Conservation (phyloP, 331 rosid species). For the Rosa hybrid region DNA sequence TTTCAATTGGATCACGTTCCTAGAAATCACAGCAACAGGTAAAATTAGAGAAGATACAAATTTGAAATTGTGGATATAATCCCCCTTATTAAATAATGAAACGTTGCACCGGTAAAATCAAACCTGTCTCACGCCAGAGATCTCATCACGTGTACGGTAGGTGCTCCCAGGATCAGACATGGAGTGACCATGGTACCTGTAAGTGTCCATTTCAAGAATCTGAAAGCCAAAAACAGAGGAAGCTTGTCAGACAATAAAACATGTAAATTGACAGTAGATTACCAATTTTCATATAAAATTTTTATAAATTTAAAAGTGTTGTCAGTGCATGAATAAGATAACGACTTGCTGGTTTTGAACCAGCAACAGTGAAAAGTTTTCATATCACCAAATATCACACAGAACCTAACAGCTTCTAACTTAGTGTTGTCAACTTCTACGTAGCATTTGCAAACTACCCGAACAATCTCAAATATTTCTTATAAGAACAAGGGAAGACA, state of each 20-base stretch:
- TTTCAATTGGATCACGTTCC: conserved; percentile 99
- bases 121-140: conserved; percentile 97
- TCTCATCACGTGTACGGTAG: conserved; percentile 97
- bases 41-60: conserved; percentile 11
- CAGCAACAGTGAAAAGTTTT: neutral
- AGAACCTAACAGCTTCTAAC: neutral
- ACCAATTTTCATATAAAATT: neutral
- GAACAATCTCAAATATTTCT: neutral
- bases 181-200: conserved; percentile 97
- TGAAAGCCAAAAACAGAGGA: conserved; percentile 39
- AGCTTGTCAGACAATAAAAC: conserved; percentile 22
- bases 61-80: neutral
- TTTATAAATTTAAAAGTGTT: neutral
- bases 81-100: neutral
- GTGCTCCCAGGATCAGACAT: conserved; percentile 99
- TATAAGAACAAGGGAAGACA: neutral
- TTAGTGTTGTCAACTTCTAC: neutral
- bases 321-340: neutral
- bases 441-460: neutral
- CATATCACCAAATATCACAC: neutral
- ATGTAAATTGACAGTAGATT: conserved; percentile 9
- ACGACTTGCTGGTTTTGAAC: neutral
- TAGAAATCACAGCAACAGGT: conserved; percentile 31
- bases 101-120: conserved; percentile 4
- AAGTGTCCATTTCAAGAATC: conserved; percentile 99